A percentile compares a stretch with the other conserved stretches of the same genome.
phyloP scores from a whole-genome alignment of 768 basidiomycete species.

The Postia placenta region DNA sequence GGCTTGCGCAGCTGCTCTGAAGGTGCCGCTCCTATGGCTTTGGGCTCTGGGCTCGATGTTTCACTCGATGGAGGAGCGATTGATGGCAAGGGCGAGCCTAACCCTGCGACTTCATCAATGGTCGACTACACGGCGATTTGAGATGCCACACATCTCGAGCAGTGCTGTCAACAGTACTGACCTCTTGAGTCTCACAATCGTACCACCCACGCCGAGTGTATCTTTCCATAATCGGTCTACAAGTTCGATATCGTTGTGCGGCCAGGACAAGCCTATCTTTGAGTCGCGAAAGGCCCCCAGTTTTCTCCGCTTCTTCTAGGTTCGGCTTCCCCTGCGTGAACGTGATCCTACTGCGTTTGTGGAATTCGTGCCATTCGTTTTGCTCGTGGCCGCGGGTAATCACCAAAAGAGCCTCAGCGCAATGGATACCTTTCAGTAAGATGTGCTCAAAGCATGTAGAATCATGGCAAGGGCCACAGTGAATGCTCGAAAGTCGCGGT shows the following conservation, averaged over 20 bases:
- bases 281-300: conserved; percentile 29
- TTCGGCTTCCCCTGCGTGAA: conserved; percentile 11
- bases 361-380: conserved; percentile 29
- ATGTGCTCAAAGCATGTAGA: conserved; percentile 33
- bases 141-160: no score
- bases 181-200: conserved; percentile 27
- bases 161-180: no score
- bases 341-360: conserved; percentile 17
- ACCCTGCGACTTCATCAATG: no score
- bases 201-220: conserved; percentile 56
- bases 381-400: conserved; percentile 9
- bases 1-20: no score
- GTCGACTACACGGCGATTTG: no score
- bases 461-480: conserved; percentile 32
- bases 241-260: conserved; percentile 42
- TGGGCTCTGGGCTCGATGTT: no score
- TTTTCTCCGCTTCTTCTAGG: conserved; percentile 28
- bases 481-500: conserved; percentile 14
- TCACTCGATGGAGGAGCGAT: no score
- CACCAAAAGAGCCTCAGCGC: conserved; percentile 29
- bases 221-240: conserved; percentile 38
- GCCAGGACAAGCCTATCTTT: conserved; percentile 35
- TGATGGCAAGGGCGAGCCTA: no score
- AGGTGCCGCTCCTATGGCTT: no score
- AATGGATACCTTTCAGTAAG: conserved; percentile 29